Conservation (phyloP, 2,329 filamentous ascomycete species). For the Colletotrichum sansevieriae region DNA sequence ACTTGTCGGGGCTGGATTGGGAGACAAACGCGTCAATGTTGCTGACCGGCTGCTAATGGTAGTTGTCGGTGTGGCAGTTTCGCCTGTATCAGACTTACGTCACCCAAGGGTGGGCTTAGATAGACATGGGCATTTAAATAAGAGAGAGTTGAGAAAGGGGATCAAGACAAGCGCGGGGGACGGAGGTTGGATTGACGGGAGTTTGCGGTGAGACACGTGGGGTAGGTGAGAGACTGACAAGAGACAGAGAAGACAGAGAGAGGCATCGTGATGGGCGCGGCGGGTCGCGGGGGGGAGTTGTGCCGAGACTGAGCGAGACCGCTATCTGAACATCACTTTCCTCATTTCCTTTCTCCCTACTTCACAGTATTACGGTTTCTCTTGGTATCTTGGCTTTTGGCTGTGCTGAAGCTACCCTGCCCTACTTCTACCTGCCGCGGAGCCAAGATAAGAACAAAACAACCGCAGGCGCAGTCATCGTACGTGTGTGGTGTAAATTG, state of each 20-base stretch:
- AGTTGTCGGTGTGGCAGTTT: neutral
- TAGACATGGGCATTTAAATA: neutral
- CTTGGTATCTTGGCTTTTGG: neutral
- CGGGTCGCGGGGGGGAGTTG: neutral
- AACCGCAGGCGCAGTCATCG: too few relatives aligned
- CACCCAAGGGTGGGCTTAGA: too few relatives aligned
- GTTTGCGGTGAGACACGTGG: conserved; percentile 17
- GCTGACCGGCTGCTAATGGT: neutral
- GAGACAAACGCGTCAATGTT: too few relatives aligned
- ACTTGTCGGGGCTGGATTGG: neutral
- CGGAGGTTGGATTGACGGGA: conserved; percentile 5
- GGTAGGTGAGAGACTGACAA: conserved; percentile 12
- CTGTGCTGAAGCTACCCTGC: too few relatives aligned
- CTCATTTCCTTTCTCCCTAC: neutral
- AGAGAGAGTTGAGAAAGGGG: neutral
- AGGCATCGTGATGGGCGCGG: conserved; percentile 6
- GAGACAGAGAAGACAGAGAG: conserved; percentile 3
- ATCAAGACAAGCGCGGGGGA: neutral
- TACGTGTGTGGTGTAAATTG: too few relatives aligned
- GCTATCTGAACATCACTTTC: neutral
- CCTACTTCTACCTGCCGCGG: too few relatives aligned
- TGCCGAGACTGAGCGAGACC: conserved; percentile 20
- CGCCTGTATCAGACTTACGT: too few relatives aligned
- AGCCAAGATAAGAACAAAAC: too few relatives aligned
- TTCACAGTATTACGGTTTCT: too few relatives aligned